Percentiles rank a stretch among this genome's conserved stretches.
phyloP scores from a whole-genome alignment of 805 yeast genomes.

The Kodamaea neixiangensis region DNA sequence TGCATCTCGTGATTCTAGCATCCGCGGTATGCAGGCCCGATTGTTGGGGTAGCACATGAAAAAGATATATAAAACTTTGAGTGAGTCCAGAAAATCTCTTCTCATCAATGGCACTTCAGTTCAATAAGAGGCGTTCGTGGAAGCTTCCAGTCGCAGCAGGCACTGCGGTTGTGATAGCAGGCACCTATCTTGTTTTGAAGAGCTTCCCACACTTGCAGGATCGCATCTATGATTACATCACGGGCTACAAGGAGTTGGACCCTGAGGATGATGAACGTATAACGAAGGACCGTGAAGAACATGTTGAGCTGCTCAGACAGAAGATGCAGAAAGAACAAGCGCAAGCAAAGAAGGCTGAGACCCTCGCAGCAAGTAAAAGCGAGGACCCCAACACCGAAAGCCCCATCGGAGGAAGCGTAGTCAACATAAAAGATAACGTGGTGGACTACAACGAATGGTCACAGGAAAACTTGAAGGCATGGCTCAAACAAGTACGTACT shows the following conservation, averaged over 20 bases:
- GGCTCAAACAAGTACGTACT: slow-evolving; percentile 41
- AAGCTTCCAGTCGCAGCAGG: slow-evolving; percentile 35
- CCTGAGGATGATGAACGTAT: slow-evolving; percentile 12
- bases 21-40: neutral
- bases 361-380: slow-evolving; percentile 3
- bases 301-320: slow-evolving; percentile 9
- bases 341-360: slow-evolving; percentile 4
- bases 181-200: slow-evolving; percentile 41
- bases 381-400: neutral
- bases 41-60: slow-evolving; percentile 8
- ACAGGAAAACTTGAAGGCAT: slow-evolving; percentile 35
- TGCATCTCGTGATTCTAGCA: neutral
- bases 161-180: slow-evolving; percentile 41
- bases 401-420: slow-evolving; percentile 6
- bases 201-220: slow-evolving; percentile 52
- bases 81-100: neutral
- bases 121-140: slow-evolving; percentile 18
- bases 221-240: slow-evolving; percentile 23
- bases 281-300: slow-evolving; percentile 7
- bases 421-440: slow-evolving; percentile 13
- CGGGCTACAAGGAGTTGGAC: slow-evolving; percentile 20
- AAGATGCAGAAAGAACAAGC: slow-evolving; percentile 12
- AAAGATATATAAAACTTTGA: slow-evolving; percentile 3
- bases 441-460: slow-evolving; percentile 38
- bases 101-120: slow-evolving; percentile 23